These are phyloP conservation scores for Scenedesmus sp. DNA, from an alignment of 163 green algal genomes.

Conservation along the genomic window DNA sequence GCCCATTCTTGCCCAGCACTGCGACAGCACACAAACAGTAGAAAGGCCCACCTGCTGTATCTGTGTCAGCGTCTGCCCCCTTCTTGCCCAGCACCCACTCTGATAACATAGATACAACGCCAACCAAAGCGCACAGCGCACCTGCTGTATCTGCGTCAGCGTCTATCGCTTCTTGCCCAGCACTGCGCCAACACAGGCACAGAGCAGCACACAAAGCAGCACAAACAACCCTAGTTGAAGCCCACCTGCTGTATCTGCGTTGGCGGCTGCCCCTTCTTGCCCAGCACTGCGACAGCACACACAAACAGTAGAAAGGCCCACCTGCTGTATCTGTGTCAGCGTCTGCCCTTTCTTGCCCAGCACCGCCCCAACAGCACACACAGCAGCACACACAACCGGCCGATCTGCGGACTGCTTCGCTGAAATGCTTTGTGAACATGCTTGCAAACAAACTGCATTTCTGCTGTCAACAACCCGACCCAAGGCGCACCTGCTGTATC, in stretches of 20 bases:
- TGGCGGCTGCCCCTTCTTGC: slow-evolving; percentile 71
- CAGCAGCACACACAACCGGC: not conserved
- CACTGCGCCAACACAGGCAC: slow-evolving; percentile 37
- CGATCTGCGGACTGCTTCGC: no score
- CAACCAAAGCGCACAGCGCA: not conserved
- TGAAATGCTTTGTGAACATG: no score
- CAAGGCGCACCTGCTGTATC: slow-evolving; percentile 67
- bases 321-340: slow-evolving; percentile 74
- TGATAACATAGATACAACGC: no score
- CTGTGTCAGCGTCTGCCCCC: slow-evolving; percentile 69
- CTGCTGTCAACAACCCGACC: not conserved
- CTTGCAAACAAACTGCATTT: not conserved
- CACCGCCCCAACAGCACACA: slow-evolving; percentile 44
- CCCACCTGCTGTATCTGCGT: slow-evolving; percentile 73
- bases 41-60: slow-evolving; percentile 65
- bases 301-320: not conserved
- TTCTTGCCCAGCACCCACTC: slow-evolving; percentile 64
- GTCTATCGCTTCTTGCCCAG: slow-evolving; percentile 72
- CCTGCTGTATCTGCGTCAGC: slow-evolving; percentile 74
- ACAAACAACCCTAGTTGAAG: not conserved
- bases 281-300: slow-evolving; percentile 65
- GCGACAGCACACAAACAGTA: slow-evolving; percentile 51
- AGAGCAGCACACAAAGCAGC: not conserved
- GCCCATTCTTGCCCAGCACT: slow-evolving; percentile 70
- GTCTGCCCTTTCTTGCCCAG: slow-evolving; percentile 72